Percentiles rank a stretch among this genome's conserved stretches.
Conservation (phyloP, 805 yeast species). For the Kazachstania viticola region DNA sequence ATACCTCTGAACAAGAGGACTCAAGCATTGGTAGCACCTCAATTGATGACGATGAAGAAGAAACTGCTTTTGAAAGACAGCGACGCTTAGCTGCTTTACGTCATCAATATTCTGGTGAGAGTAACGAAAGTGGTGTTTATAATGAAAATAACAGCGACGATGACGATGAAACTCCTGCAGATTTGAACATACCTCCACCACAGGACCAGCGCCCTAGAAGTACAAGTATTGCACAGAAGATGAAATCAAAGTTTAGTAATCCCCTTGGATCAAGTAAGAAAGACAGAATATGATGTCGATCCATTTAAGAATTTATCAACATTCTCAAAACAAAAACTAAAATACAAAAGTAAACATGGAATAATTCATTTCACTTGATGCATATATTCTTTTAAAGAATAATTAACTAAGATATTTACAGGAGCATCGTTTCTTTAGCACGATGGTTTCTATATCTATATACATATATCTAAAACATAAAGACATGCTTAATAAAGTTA, state of each 20-base stretch:
- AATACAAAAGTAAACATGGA: too few species aligned
- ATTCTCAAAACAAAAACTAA: too few species aligned
- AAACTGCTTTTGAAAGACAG: slow-evolving; percentile 55
- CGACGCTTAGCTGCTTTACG: slow-evolving; percentile 54
- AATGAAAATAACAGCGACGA: slow-evolving; percentile 23
- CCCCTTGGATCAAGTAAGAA: slow-evolving; percentile 5
- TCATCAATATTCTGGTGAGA: slow-evolving; percentile 23
- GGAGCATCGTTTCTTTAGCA: too few species aligned
- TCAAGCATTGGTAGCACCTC: slow-evolving; percentile 8
- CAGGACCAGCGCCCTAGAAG: slow-evolving; percentile 4
- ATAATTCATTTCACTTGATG: too few species aligned
- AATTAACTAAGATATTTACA: too few species aligned
- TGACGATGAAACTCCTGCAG: slow-evolving; percentile 33
- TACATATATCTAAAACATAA: slow-evolving; percentile 3
- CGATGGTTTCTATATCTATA: too few species aligned
- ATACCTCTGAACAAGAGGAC: slow-evolving; percentile 10
- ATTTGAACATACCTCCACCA: too few species aligned
- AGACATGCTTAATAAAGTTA: slow-evolving; percentile 5
- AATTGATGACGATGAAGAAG: slow-evolving; percentile 26
- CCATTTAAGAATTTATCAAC: too few species aligned
- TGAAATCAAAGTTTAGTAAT: slow-evolving; percentile 9
- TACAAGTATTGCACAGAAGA: slow-evolving; percentile 7
- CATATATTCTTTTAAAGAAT: too few species aligned
- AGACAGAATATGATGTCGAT: too few species aligned
- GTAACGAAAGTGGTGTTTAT: background rate